phyloP scores from a whole-genome alignment of 352 stramenopile species.

The Phytophthora ramorum region DNA sequence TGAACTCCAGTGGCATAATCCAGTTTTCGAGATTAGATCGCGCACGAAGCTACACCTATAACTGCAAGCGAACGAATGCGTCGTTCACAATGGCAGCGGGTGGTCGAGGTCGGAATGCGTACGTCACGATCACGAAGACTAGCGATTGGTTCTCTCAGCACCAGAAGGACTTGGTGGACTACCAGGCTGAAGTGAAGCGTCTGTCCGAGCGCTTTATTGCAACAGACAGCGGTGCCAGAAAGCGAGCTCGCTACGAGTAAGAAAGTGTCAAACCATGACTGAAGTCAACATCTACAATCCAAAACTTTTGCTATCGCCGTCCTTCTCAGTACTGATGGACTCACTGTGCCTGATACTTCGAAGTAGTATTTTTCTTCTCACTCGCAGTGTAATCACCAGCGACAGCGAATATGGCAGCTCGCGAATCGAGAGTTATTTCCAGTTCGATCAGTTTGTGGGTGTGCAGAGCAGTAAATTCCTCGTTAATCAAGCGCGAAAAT shows the following conservation, averaged over 20 bases:
- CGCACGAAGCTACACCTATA: neutral
- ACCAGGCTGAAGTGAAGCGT: neutral
- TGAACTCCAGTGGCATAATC: neutral
- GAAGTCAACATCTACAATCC: too few relatives aligned
- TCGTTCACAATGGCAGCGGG: neutral
- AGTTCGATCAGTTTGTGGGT: too few relatives aligned
- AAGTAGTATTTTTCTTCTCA: too few relatives aligned
- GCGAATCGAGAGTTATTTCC: too few relatives aligned
- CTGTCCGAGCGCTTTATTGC: neutral
- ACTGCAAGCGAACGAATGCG: neutral
- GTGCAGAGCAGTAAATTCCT: too few relatives aligned
- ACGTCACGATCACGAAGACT: conserved; percentile 6
- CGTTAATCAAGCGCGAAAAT: too few relatives aligned
- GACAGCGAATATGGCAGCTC: too few relatives aligned
- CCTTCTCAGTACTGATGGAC: too few relatives aligned
- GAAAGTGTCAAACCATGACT: too few relatives aligned
- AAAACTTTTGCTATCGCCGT: too few relatives aligned
- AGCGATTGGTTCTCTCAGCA: neutral
- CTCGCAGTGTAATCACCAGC: too few relatives aligned
- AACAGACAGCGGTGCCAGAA: neutral
- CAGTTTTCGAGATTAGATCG: neutral
- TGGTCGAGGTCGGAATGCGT: neutral
- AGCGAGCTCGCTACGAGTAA: neutral
- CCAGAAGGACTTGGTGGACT: neutral
- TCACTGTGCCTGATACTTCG: too few relatives aligned